Evolutionary conservation across 1,284 basidiomycete genomes (phyloP), one percentile per base, ranked within the genome.

Genomic region (Chalciporus piperatoides): DNA sequence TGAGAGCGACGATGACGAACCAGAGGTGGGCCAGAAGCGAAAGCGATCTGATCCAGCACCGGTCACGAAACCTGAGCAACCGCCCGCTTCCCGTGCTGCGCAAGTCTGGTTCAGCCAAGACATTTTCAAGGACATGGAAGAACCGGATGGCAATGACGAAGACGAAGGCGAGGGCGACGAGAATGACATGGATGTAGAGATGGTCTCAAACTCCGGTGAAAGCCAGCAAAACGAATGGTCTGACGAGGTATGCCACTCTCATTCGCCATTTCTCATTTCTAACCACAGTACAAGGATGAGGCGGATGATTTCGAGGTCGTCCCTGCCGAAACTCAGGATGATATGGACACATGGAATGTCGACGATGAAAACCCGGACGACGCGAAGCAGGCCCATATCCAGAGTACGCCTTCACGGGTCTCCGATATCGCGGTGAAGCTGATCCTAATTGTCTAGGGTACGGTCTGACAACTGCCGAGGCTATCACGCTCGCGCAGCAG

Each of bases 101-200:
- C 73, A 80, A 57, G 60, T 98, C 17, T 99, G 97, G 97, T 99
- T 99, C 69, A 90, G 92, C 62, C 97, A 98, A 68, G 87, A 90
- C 44, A 71, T 97, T 43, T 99, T 99, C 76, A 82, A 81, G 24
- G 76, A 77, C 42, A 60, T 82, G 7, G 74, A 74, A 9, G 73
- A 73, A n/a, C 64, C 77, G n/a, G 64, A 68, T 8, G 74, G 72
- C 11, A 70, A 70, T 0, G 70, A 68, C 28, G 59, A 41, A 14
- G 32, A 38, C 10, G 75, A 78, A 36, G 72, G 36, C 10, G 75
- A 78, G 38, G 72, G 15, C 11, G 70, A 70, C 0, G 69, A 68
- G 25, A 59, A 42, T 14, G 28, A 38, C 9, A 75, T 78, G 37
- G 72, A 76, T n/a, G 63, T 49, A 7, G 62, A 60, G 6, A 60